phyloP scores from a whole-genome alignment of 2,329 filamentous ascomycete genomes.

The Claviceps arundinis region DNA sequence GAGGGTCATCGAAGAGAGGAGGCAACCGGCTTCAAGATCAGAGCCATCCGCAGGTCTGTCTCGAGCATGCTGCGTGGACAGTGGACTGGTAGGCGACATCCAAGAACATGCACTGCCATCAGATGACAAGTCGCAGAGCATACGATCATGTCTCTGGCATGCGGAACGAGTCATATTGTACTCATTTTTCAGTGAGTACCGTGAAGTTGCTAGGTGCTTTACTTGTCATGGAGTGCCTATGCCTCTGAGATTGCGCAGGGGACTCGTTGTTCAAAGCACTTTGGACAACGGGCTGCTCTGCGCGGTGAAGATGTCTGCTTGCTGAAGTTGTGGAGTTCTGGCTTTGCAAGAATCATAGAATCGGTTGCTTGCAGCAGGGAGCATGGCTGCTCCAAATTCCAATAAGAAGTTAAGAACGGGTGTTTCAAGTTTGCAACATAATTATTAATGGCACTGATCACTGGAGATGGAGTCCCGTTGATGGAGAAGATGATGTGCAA shows the following conservation, averaged over 20 bases:
- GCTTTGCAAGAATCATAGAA: neutral
- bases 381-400: neutral
- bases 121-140: neutral
- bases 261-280: neutral
- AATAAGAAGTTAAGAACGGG: neutral
- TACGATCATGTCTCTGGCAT: neutral
- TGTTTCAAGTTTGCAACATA: neutral
- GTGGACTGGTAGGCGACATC: neutral
- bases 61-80: neutral
- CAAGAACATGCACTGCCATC: slow-evolving; percentile 2
- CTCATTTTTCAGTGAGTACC: neutral
- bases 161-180: neutral
- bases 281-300: neutral
- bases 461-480: neutral
- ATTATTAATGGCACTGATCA: neutral
- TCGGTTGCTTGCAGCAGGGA: neutral
- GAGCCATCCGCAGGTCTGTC: neutral
- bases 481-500: neutral
- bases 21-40: neutral
- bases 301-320: neutral
- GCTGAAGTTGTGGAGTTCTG: neutral
- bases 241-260: slow-evolving; percentile 1
- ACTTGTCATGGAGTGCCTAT: slow-evolving; percentile 1
- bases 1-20: neutral
- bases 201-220: neutral